Percentiles rank a stretch among this genome's conserved stretches.
phyloP scores from a whole-genome alignment of 2,329 filamentous ascomycete genomes.

The Pseudogymnoascus sp. region DNA sequence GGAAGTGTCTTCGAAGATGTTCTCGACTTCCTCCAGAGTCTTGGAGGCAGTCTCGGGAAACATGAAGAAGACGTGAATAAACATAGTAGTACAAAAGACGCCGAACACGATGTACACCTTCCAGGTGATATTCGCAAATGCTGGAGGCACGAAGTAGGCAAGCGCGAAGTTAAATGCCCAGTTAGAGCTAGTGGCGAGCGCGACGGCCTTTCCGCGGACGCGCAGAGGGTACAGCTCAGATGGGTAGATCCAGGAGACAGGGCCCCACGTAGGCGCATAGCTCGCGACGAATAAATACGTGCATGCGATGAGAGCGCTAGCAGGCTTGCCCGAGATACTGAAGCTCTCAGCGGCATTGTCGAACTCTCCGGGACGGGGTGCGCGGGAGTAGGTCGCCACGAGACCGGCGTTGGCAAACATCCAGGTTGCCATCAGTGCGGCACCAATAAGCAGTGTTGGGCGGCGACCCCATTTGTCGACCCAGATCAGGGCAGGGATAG shows the following conservation, averaged over 20 bases:
- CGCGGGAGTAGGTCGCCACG: conserved; percentile 35
- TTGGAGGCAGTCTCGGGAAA: conserved; percentile 50
- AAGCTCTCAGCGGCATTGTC: conserved; percentile 37
- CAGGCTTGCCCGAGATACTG: conserved; percentile 38
- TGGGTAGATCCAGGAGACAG: conserved; percentile 37
- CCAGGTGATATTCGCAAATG: conserved; percentile 40
- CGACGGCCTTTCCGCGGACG: conserved; percentile 44
- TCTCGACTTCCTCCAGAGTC: conserved; percentile 44
- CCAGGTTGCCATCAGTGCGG: conserved; percentile 38
- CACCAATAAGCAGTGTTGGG: conserved; percentile 54
- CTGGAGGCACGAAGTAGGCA: conserved; percentile 39
- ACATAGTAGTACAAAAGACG: conserved; percentile 42
- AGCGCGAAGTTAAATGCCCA: conserved; percentile 44
- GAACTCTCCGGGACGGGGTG: conserved; percentile 28
- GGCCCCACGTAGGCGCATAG: conserved; percentile 38
- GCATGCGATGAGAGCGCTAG: conserved; percentile 53
- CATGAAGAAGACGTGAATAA: conserved; percentile 43
- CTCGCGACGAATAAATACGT: conserved; percentile 56
- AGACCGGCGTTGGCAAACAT: conserved; percentile 39
- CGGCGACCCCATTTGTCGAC: conserved; percentile 72
- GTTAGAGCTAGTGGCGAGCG: conserved; percentile 42
- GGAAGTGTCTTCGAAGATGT: conserved; percentile 45
- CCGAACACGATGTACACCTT: conserved; percentile 44
- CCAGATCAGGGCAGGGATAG: conserved; percentile 64
- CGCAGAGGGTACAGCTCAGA: conserved; percentile 40